Evolutionary conservation across 78 protist species (phyloP), one percentile per base, ranked within the genome.

Genomic region (Dictyostelium capitatum): DNA sequence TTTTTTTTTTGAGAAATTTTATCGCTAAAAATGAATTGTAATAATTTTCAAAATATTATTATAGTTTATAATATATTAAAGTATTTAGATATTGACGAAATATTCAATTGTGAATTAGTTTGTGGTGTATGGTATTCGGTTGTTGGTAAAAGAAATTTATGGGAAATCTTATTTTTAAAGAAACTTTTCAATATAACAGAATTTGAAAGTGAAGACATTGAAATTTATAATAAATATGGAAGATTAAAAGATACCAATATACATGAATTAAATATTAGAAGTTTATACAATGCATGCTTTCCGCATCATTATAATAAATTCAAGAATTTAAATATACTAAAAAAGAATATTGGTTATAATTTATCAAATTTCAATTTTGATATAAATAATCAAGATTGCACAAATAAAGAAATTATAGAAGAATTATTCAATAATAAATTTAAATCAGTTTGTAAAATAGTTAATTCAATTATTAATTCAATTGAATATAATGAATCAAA

Each of bases 161-260:
- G 72, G 72, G 72, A 62, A 62, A 62, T 62, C 3, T 62, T 62
- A 62, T 62, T 62, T 62, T 62, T 62, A 62, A 62, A 62, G 25
- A 62, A 62, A 4, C n/a, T 62, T 62, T 62, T 62, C 12, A n/a
- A 62, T 11, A 25, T 62, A 0, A 23, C 25, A 10, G 32, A 59
- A 8, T 59, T 23, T n/a, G 4, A 19, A 9, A 59, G 23, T 23
- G 69, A 59, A 59, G 62, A 54, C 6, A 54, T 15, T 17, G n/a
- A 59, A 19, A 59, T 59, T 28, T 23, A 59, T 59, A 59, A 59
- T 6, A 23, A 19, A 59, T 7, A 59, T 23, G 69, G 69, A 4
- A 23, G 69, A 23, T 23, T 59, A 59, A 59, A 59, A 59, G 41
- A 59, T n/a, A 20, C 9, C 4, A 23, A 37, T 37, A 37, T 59